phyloP scores from a whole-genome alignment of 345 rosid genomes.

The Rhodamnia argentea region DNA sequence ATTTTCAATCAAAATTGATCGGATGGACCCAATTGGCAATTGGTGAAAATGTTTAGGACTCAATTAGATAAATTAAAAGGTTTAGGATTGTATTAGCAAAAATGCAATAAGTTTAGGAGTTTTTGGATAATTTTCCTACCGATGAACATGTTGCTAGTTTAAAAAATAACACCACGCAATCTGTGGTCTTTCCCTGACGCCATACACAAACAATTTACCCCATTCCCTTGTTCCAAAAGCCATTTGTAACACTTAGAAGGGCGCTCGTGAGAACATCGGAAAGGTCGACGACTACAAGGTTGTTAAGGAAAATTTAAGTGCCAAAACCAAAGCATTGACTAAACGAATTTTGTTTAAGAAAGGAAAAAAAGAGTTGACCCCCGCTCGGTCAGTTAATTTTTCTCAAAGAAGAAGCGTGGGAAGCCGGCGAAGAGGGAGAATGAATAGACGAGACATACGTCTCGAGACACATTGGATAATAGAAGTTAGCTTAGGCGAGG shows the following conservation, averaged over 20 bases:
- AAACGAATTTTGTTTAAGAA: background rate
- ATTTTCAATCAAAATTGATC: too few relatives aligned
- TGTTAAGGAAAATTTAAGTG: background rate
- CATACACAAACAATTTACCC: background rate
- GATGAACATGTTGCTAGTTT: background rate
- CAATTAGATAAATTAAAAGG: too few relatives aligned
- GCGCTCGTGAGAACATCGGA: background rate
- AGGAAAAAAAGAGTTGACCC: background rate
- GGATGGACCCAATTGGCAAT: too few relatives aligned
- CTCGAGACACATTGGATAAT: background rate
- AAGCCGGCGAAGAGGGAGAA: background rate
- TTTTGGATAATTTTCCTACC: too few relatives aligned
- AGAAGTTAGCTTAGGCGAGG: background rate
- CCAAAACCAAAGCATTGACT: background rate
- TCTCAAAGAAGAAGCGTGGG: background rate
- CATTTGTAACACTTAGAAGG: background rate
- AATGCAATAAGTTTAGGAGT: too few relatives aligned
- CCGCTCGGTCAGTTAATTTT: background rate
- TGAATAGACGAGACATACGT: background rate
- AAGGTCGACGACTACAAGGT: background rate
- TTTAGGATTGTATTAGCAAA: too few relatives aligned
- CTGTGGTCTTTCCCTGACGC: background rate
- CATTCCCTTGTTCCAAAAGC: background rate
- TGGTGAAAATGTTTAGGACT: too few relatives aligned
- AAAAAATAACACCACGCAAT: background rate